Percentiles rank a stretch among this genome's conserved stretches.
These are phyloP conservation scores for Metarhizium robertsii DNA, from an alignment of 2,329 filamentous ascomycete species.

Conservation along the genomic window DNA sequence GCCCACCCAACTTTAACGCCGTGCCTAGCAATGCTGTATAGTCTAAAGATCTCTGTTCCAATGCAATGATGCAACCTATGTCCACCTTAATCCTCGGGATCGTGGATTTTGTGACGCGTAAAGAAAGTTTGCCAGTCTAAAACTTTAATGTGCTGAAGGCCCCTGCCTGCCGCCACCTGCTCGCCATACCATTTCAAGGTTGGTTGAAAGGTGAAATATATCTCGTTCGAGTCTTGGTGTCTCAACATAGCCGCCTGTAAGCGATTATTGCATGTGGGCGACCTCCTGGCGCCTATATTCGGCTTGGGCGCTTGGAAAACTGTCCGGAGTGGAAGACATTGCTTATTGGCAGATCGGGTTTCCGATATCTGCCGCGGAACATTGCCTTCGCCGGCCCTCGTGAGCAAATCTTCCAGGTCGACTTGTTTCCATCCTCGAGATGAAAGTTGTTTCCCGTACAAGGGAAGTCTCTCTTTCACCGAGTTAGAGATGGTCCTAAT, in stretches of 20 bases:
- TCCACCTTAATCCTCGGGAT: constrained; percentile 10
- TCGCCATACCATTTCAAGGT: constrained; percentile 44
- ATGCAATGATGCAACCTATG: too few relatives aligned
- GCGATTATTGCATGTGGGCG: constrained; percentile 29
- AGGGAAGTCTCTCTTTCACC: constrained; percentile 26
- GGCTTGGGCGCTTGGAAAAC: constrained; percentile 37
- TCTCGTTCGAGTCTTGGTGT: not conserved
- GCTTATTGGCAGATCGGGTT: not conserved
- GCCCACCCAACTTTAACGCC: too few relatives aligned
- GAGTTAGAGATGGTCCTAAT: constrained; percentile 24
- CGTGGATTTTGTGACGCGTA: constrained; percentile 15
- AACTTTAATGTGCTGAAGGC: constrained; percentile 39
- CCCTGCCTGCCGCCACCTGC: constrained; percentile 36
- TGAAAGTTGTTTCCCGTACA: constrained; percentile 16
- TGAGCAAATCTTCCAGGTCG: not conserved
- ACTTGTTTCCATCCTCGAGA: constrained; percentile 30
- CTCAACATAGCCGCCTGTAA: constrained; percentile 17
- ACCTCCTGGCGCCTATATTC: not conserved
- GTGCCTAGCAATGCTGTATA: too few relatives aligned
- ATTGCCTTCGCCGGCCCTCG: not conserved
- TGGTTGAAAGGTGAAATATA: constrained; percentile 31
- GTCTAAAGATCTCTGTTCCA: too few relatives aligned
- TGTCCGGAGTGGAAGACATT: constrained; percentile 16
- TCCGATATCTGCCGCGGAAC: not conserved
- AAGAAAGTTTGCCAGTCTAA: constrained; percentile 33